Percentiles rank a stretch among this genome's conserved stretches.
Conservation (phyloP, 2,329 filamentous ascomycete species). For the Aspergillus puulaauensis region DNA sequence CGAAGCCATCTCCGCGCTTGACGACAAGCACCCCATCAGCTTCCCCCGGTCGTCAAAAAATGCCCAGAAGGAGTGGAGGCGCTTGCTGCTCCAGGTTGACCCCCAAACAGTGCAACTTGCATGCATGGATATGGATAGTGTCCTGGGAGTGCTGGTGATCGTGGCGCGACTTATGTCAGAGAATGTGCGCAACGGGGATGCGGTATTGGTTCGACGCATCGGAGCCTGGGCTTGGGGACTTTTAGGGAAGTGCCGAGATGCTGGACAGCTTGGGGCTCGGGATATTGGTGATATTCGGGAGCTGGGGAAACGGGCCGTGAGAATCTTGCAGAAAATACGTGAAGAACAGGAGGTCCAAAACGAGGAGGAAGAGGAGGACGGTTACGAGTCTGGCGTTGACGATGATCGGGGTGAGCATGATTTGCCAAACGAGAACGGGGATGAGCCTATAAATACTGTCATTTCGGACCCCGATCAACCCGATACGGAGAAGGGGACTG, state of each 20-base stretch:
- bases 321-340: slow-evolving; percentile 44
- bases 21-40: slow-evolving; percentile 51
- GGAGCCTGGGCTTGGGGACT: slow-evolving; percentile 86
- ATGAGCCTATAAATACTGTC: neutral
- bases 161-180: slow-evolving; percentile 60
- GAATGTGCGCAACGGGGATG: slow-evolving; percentile 62
- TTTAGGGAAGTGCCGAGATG: slow-evolving; percentile 70
- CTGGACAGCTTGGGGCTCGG: slow-evolving; percentile 71
- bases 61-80: slow-evolving; percentile 58
- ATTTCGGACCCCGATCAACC: slow-evolving; percentile 16
- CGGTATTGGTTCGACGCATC: slow-evolving; percentile 62
- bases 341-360: slow-evolving; percentile 39
- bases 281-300: slow-evolving; percentile 77
- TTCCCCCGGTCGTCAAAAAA: slow-evolving; percentile 56
- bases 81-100: slow-evolving; percentile 36
- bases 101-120: slow-evolving; percentile 53
- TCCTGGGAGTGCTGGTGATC: slow-evolving; percentile 64
- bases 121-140: slow-evolving; percentile 59
- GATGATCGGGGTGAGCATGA: slow-evolving; percentile 13
- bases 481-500: slow-evolving; percentile 16
- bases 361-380: slow-evolving; percentile 18
- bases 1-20: slow-evolving; percentile 54
- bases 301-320: slow-evolving; percentile 72
- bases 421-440: neutral
- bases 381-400: slow-evolving; percentile 23